Evolutionary conservation across 2,329 filamentous ascomycete species (phyloP), one percentile per base, ranked within the genome.

Genomic region (Coniochaeta prunicola): DNA sequence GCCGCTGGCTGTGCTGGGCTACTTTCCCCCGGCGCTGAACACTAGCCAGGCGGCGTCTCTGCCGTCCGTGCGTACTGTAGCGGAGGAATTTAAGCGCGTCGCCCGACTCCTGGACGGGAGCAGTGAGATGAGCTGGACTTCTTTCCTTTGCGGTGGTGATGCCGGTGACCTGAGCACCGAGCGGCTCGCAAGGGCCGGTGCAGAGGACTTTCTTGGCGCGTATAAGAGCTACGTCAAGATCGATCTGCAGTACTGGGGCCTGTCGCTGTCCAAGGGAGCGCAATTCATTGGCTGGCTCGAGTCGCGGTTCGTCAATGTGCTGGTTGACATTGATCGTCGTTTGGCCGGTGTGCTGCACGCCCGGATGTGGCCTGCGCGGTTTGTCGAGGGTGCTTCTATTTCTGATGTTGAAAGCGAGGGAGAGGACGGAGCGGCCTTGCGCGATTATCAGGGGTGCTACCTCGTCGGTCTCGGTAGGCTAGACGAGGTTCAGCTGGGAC

Each of bases 191-290:
- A 59, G 30, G n/a, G n/a, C 9, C 34, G 8, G 33, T 45, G 54
- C 56, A 26, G 3, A 24, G 17, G 57, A 58, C 3, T 89, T 89
- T 62, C 65, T 88, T 6, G 63, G 63, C 1, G 65, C 71, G 0
- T 83, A 82, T 67, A 77, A 74, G 58, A 80, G 73, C 57, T 89
- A 85, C 65, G 70, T 85, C 59, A 83, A 81, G 64, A 78, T 89
- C 57, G 81, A 86, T 59, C 76, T 83, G 1, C 83, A 86, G 53
- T 89, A 86, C 69, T 89, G 86, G 86, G 85, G 84, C 1, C 71
- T 79, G 7, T 83, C 83, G 2, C 70, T 77, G 1, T 71, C 76
- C 1, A 82, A 79, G 58, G 82, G 83, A 1, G 80, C 78, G 21
- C 73, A 75, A 13, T 78, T 87, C 54, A 72, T 88, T 0, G 82